phyloP scores from a whole-genome alignment of 2,329 filamentous ascomycete genomes.

The Trichoderma guizhouense region DNA sequence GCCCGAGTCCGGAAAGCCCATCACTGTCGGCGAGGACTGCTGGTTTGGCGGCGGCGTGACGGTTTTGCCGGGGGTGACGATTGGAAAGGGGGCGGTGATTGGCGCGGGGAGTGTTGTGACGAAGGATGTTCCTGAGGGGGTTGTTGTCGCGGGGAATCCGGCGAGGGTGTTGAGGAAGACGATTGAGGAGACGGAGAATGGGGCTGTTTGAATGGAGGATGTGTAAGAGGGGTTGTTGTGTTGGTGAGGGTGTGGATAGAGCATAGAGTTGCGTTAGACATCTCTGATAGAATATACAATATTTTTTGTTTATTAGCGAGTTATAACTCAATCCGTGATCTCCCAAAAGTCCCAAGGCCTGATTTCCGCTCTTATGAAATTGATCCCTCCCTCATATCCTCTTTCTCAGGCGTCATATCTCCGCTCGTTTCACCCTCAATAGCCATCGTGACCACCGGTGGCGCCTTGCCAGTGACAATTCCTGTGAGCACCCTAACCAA shows the following conservation, averaged over 20 bases:
- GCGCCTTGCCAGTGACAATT: constrained; percentile 8
- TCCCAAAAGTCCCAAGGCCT: too few relatives aligned
- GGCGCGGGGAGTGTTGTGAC: constrained; percentile 83
- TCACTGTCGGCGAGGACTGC: constrained; percentile 76
- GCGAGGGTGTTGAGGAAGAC: constrained; percentile 53
- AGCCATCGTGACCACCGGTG: not conserved
- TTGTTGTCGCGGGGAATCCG: constrained; percentile 64
- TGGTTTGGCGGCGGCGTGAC: constrained; percentile 72
- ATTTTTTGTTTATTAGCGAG: not conserved
- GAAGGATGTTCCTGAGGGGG: constrained; percentile 61
- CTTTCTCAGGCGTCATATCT: constrained; percentile 9
- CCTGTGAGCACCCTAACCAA: constrained; percentile 15
- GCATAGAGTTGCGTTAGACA: not conserved
- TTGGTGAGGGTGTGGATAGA: not conserved
- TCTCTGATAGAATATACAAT: not conserved
- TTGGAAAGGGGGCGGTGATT: constrained; percentile 70
- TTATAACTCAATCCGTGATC: not conserved
- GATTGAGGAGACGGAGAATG: constrained; percentile 21
- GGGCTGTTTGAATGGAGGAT: not conserved
- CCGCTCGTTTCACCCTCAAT: not conserved
- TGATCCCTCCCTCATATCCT: constrained; percentile 1
- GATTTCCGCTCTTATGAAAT: not conserved
- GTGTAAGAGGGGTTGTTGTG: not conserved
- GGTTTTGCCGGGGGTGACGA: constrained; percentile 72
- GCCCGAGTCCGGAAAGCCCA: constrained; percentile 70